Evolutionary conservation across 768 basidiomycete species (phyloP).

Genomic region (Podaxis carcinomalis): DNA sequence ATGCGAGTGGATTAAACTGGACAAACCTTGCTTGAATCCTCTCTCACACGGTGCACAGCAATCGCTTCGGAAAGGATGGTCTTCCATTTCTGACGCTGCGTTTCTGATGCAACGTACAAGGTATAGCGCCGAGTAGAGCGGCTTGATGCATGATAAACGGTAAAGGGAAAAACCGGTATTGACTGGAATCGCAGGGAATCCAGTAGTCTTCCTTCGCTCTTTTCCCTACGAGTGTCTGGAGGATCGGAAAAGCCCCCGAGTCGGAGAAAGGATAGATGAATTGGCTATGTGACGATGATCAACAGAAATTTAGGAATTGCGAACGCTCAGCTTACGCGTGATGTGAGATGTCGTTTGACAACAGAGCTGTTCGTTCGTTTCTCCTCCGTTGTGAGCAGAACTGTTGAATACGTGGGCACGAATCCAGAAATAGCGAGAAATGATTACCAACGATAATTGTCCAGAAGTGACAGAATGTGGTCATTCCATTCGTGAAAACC

Average conservation of each 20-base stretch:
- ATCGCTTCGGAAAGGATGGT: conserved; percentile 57
- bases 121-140: conserved; percentile 62
- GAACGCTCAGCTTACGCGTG: conserved; percentile 48
- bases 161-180: conserved; percentile 69
- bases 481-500: conserved; percentile 68
- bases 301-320: not conserved
- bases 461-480: conserved; percentile 60
- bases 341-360: conserved; percentile 51
- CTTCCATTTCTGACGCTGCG: conserved; percentile 59
- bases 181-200: conserved; percentile 50
- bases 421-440: not conserved
- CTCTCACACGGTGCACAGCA: conserved; percentile 55
- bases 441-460: conserved; percentile 64
- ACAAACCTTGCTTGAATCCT: conserved; percentile 69
- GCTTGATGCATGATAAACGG: conserved; percentile 65
- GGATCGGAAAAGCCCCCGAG: conserved; percentile 59
- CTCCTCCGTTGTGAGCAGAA: conserved; percentile 63
- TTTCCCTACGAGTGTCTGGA: conserved; percentile 62
- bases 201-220: conserved; percentile 55
- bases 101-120: conserved; percentile 59
- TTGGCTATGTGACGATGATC: conserved; percentile 45
- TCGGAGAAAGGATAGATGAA: conserved; percentile 75
- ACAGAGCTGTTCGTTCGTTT: conserved; percentile 38
- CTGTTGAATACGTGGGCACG: conserved; percentile 27
- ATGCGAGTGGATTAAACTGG: not conserved